Evolutionary conservation across 2,329 filamentous ascomycete genomes (phyloP), one percentile per base, ranked within the genome.

Genomic region (Escovopsis weberi): DNA sequence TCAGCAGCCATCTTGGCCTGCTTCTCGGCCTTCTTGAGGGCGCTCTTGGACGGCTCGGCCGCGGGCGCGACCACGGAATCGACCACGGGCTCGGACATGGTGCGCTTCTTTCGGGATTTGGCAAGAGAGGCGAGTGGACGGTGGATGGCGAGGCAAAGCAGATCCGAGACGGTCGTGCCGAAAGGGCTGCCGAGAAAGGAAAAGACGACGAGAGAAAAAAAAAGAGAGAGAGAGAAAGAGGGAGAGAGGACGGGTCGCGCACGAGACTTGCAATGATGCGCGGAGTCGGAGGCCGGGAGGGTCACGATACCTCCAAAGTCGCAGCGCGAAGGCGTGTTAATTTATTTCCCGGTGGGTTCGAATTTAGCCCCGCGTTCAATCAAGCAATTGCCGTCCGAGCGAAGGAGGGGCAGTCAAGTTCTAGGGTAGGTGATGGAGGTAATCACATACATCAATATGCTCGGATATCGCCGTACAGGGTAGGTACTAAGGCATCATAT

Each of bases 1-100:
- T 75, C 72, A 40, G 74, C 72, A 26, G 72, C 74, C 58, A 72
- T 64, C 57, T 73, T 73, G 47, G 73, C 73, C 57, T 73, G 67
- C 66, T 80, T 80, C 63, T 78, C 74, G 40, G 75, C 74, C 67
- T 78, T 79, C 61, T 80, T 80, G 55, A 73, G 59, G 51, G 75
- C 74, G 59, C 72, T 78, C 67, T 80, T 80, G 51, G 75, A 78
- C 46, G 53, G 59, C 47, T 61, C 55, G 49, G 53, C 53, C 44
- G 50, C 49, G 49, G 55, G 51, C 45, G 56, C 59, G 53, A 60
- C 61, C 49, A 45, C 50, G 50, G 43, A 15, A 15, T 15, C 15
- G 15, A 15, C 15, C 44, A 12, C 19, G 34, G 30, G n/a, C 18
- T 36, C 33, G 26, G 33, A 7, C 33, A 7, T 38, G 32, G 12